Base-by-base conservation (phyloP, 2,329 filamentous ascomycete genomes). In the Gnomoniopsis sp. region DNA sequence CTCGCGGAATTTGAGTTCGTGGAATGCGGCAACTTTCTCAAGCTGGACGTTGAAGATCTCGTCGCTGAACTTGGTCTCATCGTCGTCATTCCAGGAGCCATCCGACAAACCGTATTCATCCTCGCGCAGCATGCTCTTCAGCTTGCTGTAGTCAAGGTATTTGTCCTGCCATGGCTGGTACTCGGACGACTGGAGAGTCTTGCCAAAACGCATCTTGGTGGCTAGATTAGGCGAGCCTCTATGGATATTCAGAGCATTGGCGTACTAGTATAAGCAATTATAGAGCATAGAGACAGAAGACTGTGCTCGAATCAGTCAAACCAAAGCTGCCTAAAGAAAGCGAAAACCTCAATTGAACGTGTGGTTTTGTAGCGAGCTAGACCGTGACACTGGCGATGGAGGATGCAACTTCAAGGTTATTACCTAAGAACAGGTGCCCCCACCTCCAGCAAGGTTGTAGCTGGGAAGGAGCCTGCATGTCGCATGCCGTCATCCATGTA, bases 141-240 rank as follows among this genome's bases (percentile, higher is more conserved):
- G 87, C 82, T 93, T 96, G 67, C 84, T 79, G 75, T 99, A 99
- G 78, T 98, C 93, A 71, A 99, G 91, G 79, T 99, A 98, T 70
- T 96, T 84, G 72, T 88, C 90, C 74, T 89, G 90, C 93, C 93
- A 99, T 70, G 92, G 91, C 66, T 84, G 77, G 73, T 98, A 95
- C 67, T 90, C 80, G 60, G 90, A 87, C 68, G 86, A 84, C 68
- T 87, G 86, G 61, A 99, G 84, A 53, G 91, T 97, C 77, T 88
- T 91, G 63, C 93, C 93, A 79, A 97, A 99, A 68, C 91, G 89
- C 95, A 99, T 98, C 52, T 61, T 79, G 69, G 54, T 21, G 38
- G 17, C 14, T 34, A 33, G 46, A 21, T 14, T 30, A n/a, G 49
- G 23, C 21, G n/a, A n/a, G n/a, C n/a, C n/a, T n/a, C n/a, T n/a